phyloP scores from a whole-genome alignment of 129 eudicot genomes.

The Lonicera japonica region DNA sequence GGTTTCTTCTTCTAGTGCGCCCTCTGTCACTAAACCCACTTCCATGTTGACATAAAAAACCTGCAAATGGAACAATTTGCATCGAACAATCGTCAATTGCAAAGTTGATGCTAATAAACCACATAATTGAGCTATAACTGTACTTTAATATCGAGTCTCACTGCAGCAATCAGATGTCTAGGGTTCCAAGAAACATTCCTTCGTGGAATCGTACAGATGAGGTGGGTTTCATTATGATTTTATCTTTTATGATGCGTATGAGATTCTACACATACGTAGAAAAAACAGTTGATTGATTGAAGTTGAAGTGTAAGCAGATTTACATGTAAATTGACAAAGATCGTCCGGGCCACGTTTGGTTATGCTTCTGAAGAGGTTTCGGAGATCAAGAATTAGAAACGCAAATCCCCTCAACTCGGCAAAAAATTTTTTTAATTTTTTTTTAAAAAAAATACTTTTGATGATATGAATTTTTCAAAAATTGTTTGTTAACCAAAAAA shows the following conservation, averaged over 20 bases:
- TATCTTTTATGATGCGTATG: background rate
- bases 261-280: too few species aligned
- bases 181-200: constrained; percentile 1
- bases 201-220: background rate
- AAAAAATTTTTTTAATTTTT: too few species aligned
- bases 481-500: too few species aligned
- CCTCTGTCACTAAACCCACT: constrained; percentile 45
- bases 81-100: background rate
- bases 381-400: too few species aligned
- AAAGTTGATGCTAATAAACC: too few species aligned
- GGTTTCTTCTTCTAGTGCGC: constrained; percentile 41
- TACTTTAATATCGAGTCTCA: constrained; percentile 3
- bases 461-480: too few species aligned
- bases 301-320: background rate
- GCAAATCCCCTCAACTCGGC: too few species aligned
- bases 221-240: background rate
- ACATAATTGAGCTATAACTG: background rate
- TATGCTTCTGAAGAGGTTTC: background rate
- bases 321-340: background rate
- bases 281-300: too few species aligned
- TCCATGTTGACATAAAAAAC: constrained; percentile 44
- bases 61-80: constrained; percentile 9
- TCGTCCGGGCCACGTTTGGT: background rate
- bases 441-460: too few species aligned
- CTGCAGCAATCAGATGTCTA: constrained; percentile 3